Conservation (phyloP, 163 green algal genomes). For the Trebouxiophyceae sp. region DNA sequence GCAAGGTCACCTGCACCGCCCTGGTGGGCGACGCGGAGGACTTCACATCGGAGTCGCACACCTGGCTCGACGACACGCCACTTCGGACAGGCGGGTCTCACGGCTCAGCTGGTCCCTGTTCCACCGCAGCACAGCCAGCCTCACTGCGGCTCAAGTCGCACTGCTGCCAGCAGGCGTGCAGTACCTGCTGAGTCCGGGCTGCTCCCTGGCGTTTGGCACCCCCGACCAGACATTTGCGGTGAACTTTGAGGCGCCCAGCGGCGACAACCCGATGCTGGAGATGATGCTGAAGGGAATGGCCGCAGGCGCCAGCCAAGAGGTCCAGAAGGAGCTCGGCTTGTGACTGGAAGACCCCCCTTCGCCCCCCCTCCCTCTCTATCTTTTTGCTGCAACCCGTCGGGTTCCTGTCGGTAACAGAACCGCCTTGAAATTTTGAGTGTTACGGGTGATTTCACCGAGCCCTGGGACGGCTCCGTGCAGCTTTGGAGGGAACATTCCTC, state of each 20-base stretch:
- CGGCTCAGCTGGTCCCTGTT: not conserved
- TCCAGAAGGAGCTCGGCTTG: not conserved
- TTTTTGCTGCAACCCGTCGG: too few relatives aligned
- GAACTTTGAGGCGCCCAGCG: constrained; percentile 9
- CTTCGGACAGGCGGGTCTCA: not conserved
- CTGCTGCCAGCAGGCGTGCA: constrained; percentile 16
- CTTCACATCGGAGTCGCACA: constrained; percentile 2
- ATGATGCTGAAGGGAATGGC: constrained; percentile 15
- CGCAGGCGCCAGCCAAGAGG: constrained; percentile 1
- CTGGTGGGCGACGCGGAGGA: constrained; percentile 10
- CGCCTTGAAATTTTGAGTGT: too few relatives aligned
- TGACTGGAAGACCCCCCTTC: not conserved
- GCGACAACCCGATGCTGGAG: constrained; percentile 4
- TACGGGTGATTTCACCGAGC: too few relatives aligned
- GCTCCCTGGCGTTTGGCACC: constrained; percentile 16
- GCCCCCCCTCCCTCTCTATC: too few relatives aligned
- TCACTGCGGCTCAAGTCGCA: too few relatives aligned
- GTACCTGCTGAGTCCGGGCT: constrained; percentile 10
- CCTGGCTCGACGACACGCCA: constrained; percentile 10
- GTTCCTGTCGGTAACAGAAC: too few relatives aligned
- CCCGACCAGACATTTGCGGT: not conserved
- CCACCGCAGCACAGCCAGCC: too few relatives aligned
- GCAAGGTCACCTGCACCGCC: not conserved
- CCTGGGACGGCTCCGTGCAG: too few relatives aligned
- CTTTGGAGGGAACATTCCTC: too few relatives aligned